Base-by-base conservation (phyloP, 805 yeast species). In the Candida maltosa region DNA sequence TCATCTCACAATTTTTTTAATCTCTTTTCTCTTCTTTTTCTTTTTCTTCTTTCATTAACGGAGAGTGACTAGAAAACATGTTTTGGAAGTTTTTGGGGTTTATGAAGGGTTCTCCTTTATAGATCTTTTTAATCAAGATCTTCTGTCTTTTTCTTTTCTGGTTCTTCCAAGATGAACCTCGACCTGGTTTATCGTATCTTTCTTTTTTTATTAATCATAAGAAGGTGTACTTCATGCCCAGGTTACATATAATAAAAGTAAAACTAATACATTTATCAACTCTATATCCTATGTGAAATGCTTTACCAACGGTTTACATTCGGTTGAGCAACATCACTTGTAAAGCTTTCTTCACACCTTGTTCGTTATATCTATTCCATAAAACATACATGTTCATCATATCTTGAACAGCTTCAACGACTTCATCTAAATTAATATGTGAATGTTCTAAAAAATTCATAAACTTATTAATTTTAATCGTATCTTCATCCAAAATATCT, bases 351-450 rank as follows among this genome's bases (percentile, higher is more conserved):
- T 76, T 70, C 14, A 78, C 73, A 43, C 64, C 56, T 21, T 65
- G 69, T 53, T 86, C 96, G 48, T 85, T 87, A 51, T 85, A 88
- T n/a, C 76, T 56, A 45, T 84, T 87, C 96, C 97, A 89, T 5
- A 77, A 73, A 31, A 87, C 89, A 54, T 89, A 91, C 3, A 89
- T 58, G 3, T 84, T 78, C 27, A 91, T 71, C 51, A 88, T 62
- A 47, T 88, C 96, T 54, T 91, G 97, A 19, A 88, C 78, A 9
- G 88, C 81, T 40, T 84, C 91, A 28, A 83, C 78, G 5, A 87
- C 78, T 51, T 84, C 84, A 35, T 78, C 84, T 23, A 88, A 58
- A 51, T 89, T 84, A 3, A 91, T 74, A 43, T 84, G 86, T 6
- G 88, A 80, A 36, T 75, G 72, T 3, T 89, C 91, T 44, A 91